Percentiles rank a stretch among this genome's conserved stretches.
Evolutionary conservation across 2,329 filamentous ascomycete genomes (phyloP).

Genomic region (Fusarium clavum): DNA sequence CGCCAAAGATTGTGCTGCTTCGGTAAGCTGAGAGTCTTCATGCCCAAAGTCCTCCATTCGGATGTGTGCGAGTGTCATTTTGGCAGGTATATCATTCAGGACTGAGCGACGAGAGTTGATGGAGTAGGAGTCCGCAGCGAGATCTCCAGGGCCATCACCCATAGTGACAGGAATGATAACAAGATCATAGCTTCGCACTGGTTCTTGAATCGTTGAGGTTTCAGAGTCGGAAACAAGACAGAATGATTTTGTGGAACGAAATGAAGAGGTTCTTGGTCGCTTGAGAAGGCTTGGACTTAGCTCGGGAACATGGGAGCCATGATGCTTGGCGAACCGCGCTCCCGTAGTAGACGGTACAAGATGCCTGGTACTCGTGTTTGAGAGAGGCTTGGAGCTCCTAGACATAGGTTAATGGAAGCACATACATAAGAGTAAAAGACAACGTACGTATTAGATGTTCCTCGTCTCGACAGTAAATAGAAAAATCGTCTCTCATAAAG

Average conservation of each 20-base stretch:
- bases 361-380: background rate
- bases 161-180: background rate
- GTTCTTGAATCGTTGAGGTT: background rate
- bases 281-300: background rate
- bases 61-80: background rate
- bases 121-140: background rate
- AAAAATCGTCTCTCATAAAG: background rate
- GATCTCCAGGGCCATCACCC: background rate
- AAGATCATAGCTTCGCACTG: background rate
- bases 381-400: background rate
- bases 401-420: background rate
- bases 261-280: background rate
- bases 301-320: background rate
- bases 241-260: constrained; percentile 6
- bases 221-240: background rate
- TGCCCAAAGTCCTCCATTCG: background rate
- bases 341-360: background rate
- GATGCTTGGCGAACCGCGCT: background rate
- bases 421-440: accelerated
- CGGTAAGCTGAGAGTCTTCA: background rate
- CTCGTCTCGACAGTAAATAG: background rate
- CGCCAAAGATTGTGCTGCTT: background rate
- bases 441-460: background rate
- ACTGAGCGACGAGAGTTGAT: background rate
- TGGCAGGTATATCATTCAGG: background rate